A percentile compares a stretch with the other conserved stretches of the same genome.
Evolutionary conservation across 2,329 filamentous ascomycete genomes (phyloP).

Genomic region (Penicillium aurantiogriseum): DNA sequence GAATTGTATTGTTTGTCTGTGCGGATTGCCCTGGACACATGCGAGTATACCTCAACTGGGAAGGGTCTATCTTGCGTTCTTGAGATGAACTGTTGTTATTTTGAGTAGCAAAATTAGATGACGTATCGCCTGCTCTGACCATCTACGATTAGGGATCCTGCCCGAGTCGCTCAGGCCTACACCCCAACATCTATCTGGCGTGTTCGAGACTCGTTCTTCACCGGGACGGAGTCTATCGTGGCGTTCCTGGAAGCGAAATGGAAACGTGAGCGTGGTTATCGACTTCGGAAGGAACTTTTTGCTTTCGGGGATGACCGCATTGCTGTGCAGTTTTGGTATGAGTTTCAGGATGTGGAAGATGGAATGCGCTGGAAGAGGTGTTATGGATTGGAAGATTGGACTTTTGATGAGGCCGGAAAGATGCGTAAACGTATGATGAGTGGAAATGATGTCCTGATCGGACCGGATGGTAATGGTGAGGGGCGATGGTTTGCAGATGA

Average conservation of each 20-base stretch:
- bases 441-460: constrained; percentile 47
- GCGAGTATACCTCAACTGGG: background rate
- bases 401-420: constrained; percentile 46
- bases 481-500: constrained; percentile 49
- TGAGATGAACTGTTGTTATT: background rate
- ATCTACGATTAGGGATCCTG: constrained; percentile 56
- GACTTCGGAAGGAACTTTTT: constrained; percentile 79
- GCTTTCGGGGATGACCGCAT: constrained; percentile 72
- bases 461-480: constrained; percentile 40
- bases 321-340: constrained; percentile 89
- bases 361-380: constrained; percentile 73
- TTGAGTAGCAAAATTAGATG: constrained; percentile 3
- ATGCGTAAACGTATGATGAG: constrained; percentile 51
- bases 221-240: constrained; percentile 66
- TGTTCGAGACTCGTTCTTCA: constrained; percentile 69
- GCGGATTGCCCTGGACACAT: constrained; percentile 11
- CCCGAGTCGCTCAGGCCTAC: constrained; percentile 67
- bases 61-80: background rate
- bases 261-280: constrained; percentile 68
- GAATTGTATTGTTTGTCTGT: constrained; percentile 16
- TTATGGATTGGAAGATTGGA: constrained; percentile 66
- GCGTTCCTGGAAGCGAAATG: constrained; percentile 71
- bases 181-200: constrained; percentile 77
- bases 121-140: constrained; percentile 14
- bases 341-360: constrained; percentile 67